Conservation (phyloP, 2,329 filamentous ascomycete species). For the Didymella keratinophila region DNA sequence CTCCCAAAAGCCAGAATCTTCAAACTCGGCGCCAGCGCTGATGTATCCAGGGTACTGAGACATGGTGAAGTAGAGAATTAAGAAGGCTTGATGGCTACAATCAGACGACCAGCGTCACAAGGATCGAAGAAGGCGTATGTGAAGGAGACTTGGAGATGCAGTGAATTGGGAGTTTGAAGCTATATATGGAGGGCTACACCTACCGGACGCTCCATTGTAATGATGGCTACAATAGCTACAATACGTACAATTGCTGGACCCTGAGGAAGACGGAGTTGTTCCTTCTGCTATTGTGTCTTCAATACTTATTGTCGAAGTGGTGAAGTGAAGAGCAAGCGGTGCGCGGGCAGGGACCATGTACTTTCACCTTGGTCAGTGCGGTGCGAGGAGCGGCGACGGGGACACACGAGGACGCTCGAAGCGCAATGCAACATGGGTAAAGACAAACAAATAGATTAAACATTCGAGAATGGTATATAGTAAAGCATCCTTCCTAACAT, state of each 20-base stretch:
- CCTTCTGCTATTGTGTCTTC: background rate
- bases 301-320: background rate
- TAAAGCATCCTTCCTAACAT: background rate
- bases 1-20: background rate
- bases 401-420: background rate
- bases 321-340: background rate
- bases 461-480: constrained; percentile 25
- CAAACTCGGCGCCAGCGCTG: constrained; percentile 2
- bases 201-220: background rate
- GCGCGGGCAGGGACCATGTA: background rate
- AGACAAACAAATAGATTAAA: constrained; percentile 20
- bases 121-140: background rate
- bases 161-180: background rate
- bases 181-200: background rate
- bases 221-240: background rate
- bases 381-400: too few species aligned
- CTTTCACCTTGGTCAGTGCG: background rate
- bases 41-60: background rate
- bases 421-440: background rate
- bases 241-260: too few species aligned
- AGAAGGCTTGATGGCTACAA: background rate
- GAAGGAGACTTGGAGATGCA: background rate
- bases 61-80: background rate
- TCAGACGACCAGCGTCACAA: constrained; percentile 9
- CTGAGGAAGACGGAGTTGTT: too few species aligned